A percentile compares a stretch with the other conserved stretches of the same genome.
Evolutionary conservation across 805 yeast species (phyloP).

Genomic region (Cephaloascus albidus): DNA sequence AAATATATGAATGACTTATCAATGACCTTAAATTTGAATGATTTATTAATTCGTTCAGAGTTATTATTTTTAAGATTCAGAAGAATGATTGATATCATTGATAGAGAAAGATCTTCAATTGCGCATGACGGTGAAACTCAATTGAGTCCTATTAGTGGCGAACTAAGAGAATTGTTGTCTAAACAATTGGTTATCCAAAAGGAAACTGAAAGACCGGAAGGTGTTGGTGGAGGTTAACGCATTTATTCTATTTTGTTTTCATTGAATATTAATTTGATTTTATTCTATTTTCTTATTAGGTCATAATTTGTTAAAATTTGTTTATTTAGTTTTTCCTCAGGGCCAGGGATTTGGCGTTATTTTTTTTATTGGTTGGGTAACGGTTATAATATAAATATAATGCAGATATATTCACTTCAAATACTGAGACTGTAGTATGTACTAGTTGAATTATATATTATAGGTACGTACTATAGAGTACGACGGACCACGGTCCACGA

Average conservation of each 20-base stretch:
- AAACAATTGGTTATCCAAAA: constrained; percentile 54
- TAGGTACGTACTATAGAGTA: too few species aligned
- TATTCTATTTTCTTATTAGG: too few species aligned
- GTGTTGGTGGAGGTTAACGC: constrained; percentile 31
- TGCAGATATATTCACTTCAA: too few species aligned
- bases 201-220: constrained; percentile 40
- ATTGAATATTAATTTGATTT: constrained; percentile 2
- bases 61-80: constrained; percentile 71
- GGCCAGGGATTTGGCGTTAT: too few species aligned
- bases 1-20: constrained; percentile 88
- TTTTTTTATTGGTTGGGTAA: too few species aligned
- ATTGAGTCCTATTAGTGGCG: constrained; percentile 32
- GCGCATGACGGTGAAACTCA: constrained; percentile 9
- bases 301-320: too few species aligned
- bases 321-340: too few species aligned
- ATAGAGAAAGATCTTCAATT: constrained; percentile 28
- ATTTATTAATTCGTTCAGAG: constrained; percentile 77
- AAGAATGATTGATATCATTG: constrained; percentile 73
- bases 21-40: constrained; percentile 65
- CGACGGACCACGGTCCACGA: too few species aligned
- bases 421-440: too few species aligned
- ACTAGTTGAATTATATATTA: too few species aligned
- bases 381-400: too few species aligned
- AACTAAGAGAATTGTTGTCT: constrained; percentile 51
- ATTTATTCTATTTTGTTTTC: neutral